Conservation (phyloP, 1,284 basidiomycete genomes). For the Exobasidium rhododendri region DNA sequence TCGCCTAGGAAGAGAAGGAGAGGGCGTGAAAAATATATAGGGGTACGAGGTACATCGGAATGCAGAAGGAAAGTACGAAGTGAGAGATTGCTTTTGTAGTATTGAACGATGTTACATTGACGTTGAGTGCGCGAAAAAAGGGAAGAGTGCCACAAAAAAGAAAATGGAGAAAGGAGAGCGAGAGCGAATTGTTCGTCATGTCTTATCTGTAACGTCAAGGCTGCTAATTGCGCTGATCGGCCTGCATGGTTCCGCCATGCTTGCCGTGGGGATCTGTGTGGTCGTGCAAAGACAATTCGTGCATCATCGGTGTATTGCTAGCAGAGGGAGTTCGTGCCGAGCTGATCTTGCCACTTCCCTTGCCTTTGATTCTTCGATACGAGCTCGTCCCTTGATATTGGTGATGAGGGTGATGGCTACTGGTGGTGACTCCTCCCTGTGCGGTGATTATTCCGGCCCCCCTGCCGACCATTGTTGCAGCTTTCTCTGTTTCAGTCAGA, state of each 20-base stretch:
- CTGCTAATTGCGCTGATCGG: background rate
- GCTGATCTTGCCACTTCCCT: background rate
- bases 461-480: background rate
- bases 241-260: background rate
- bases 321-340: constrained; percentile 9
- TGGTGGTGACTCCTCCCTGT: background rate
- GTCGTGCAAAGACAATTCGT: constrained; percentile 2
- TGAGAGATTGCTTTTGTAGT: too few species aligned
- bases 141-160: too few species aligned
- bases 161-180: too few species aligned
- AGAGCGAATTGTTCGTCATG: too few species aligned
- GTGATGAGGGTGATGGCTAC: constrained; percentile 1
- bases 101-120: too few species aligned
- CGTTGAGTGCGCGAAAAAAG: too few species aligned
- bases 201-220: too few species aligned
- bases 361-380: background rate
- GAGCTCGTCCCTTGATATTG: background rate
- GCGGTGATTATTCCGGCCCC: background rate
- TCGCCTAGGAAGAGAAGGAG: too few species aligned
- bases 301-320: constrained; percentile 10
- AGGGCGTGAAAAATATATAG: too few species aligned
- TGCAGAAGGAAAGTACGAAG: too few species aligned
- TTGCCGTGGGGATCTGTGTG: background rate
- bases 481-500: constrained; percentile 3
- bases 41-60: too few species aligned